Conservation (phyloP, 768 basidiomycete species). For the Leccinum rimulosum region DNA sequence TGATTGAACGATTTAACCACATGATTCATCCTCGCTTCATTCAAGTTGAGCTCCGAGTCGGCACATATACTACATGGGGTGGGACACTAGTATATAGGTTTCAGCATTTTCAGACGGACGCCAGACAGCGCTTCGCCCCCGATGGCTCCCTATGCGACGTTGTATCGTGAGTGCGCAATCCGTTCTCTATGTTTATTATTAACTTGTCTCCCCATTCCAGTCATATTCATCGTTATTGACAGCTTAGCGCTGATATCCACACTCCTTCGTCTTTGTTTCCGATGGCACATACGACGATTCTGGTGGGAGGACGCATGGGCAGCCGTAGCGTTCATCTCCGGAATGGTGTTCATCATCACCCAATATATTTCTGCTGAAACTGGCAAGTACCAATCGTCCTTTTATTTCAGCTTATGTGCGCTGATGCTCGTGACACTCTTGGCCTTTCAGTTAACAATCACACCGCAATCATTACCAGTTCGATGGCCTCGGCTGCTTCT, state of each 20-base stretch:
- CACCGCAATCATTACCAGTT: background rate
- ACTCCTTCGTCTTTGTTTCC: slow-evolving; percentile 16
- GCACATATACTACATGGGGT: background rate
- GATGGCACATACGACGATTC: slow-evolving; percentile 9
- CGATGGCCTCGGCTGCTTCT: background rate
- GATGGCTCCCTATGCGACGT: background rate
- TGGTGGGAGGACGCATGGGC: slow-evolving; percentile 14
- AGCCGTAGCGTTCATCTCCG: background rate
- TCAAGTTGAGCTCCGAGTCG: background rate
- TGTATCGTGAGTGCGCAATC: background rate
- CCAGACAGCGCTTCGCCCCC: background rate
- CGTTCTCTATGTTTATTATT: background rate
- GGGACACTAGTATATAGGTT: background rate
- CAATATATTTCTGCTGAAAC: background rate
- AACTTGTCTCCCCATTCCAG: slow-evolving; percentile 2
- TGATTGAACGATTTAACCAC: background rate
- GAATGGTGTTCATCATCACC: background rate
- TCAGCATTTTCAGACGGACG: background rate
- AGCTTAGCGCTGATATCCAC: slow-evolving; percentile 10
- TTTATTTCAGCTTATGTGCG: background rate
- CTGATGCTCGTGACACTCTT: background rate
- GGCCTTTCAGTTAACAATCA: background rate
- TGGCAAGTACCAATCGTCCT: background rate
- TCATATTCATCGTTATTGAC: background rate
- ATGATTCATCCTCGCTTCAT: background rate